Evolutionary conservation across 2,329 filamentous ascomycete genomes (phyloP), one percentile per base, ranked within the genome.

Genomic region (Boeremia exigua): DNA sequence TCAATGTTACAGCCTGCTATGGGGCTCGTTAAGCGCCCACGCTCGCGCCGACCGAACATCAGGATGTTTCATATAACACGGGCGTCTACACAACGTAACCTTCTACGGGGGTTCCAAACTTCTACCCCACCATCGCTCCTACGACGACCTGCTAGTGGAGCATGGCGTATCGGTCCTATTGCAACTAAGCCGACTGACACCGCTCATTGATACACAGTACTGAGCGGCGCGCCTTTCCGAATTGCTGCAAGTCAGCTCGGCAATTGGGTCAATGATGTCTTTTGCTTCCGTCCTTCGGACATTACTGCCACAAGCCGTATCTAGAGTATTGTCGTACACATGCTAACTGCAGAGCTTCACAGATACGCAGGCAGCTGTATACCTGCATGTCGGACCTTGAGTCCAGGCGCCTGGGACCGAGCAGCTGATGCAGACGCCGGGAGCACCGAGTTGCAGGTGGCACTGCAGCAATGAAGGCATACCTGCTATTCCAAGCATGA

Each of bases 151-250:
- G 48, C 51, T 54, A 57, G 53, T 56, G 57, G 53, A 58, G 58
- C 59, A 59, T 59, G 39, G 44, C 51, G 28, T 59, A 57, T 67
- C 63, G 62, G 65, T 62, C 65, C 64, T 62, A 61, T 56, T 66
- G 49, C 45, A 54, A 54, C 50, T 51, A 37, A 61, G 57, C 59
- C 54, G 56, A 37, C 54, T 46, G 62, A 67, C 61, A 68, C 65
- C 65, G 63, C 65, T 66, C 58, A 60, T 65, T 50, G 40, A 52
- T 49, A 54, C 45, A 54, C 29, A 40, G 32, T 39, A 38, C 27
- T 59, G 52, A 33, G 54, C 45, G 40, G 45, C 50, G 46, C 48
- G 53, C 54, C 17, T 48, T 54, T 54, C 45, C 51, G 46, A 52
- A 48, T 62, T 51, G 43, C 46, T 51, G 48, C 54, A 53, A 56